These are phyloP conservation scores for Botryotinia globosa DNA, from an alignment of 2,329 filamentous ascomycete species.

Conservation along the genomic window DNA sequence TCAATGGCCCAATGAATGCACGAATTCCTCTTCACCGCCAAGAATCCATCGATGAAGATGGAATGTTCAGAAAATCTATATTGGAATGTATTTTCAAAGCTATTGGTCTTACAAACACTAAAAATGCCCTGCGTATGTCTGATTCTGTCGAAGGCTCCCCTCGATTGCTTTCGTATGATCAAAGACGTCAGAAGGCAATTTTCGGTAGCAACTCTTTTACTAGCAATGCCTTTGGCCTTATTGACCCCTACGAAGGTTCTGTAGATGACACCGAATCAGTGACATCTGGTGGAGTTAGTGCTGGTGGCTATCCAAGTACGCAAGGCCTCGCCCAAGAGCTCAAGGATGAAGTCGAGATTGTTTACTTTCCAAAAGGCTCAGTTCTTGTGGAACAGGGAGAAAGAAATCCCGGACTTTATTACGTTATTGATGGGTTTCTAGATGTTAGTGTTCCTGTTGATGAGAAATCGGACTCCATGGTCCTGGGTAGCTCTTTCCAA, in stretches of 20 bases:
- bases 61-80: constrained; percentile 83
- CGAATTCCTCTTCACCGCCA: constrained; percentile 62
- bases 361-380: constrained; percentile 92
- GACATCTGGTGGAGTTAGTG: constrained; percentile 64
- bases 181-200: constrained; percentile 72
- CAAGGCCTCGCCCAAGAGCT: constrained; percentile 72
- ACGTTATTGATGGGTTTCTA: constrained; percentile 94
- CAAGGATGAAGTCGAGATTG: constrained; percentile 90
- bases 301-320: constrained; percentile 58
- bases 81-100: constrained; percentile 95
- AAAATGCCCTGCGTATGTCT: constrained; percentile 61
- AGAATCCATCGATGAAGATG: constrained; percentile 84
- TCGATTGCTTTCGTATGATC: constrained; percentile 78
- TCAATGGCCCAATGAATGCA: constrained; percentile 48
- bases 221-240: constrained; percentile 84
- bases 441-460: constrained; percentile 83
- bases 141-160: constrained; percentile 85
- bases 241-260: constrained; percentile 76
- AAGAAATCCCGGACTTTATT: constrained; percentile 93
- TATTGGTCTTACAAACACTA: constrained; percentile 73
- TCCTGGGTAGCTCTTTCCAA: constrained; percentile 34
- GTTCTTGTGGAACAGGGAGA: constrained; percentile 96
- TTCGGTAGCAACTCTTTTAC: constrained; percentile 72
- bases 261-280: constrained; percentile 84
- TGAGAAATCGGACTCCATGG: constrained; percentile 34